A percentile compares a stretch with the other conserved stretches of the same genome.
These are phyloP conservation scores for Scortechinia acanthostroma DNA, from an alignment of 2,329 filamentous ascomycete species.

Conservation along the genomic window DNA sequence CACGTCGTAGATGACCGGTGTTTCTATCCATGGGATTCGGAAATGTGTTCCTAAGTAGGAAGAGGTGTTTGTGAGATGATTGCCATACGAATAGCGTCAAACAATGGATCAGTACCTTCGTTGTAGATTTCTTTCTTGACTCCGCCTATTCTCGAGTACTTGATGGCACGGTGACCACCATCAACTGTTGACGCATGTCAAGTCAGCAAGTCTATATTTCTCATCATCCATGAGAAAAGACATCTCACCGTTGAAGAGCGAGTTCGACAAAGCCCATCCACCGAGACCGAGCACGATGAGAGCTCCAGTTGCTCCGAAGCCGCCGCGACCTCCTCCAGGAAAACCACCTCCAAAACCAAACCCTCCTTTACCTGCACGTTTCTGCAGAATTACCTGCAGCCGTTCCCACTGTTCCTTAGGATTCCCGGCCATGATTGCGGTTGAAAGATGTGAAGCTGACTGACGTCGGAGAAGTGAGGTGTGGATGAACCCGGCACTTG, in stretches of 20 bases:
- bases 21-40: slow-evolving; percentile 93
- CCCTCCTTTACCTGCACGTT: neutral
- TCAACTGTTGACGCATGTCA: too few species aligned
- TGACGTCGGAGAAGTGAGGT: neutral
- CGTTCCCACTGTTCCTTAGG: neutral
- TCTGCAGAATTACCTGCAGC: neutral
- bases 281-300: slow-evolving; percentile 29
- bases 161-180: slow-evolving; percentile 97
- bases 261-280: slow-evolving; percentile 44
- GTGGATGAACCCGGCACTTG: neutral
- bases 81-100: slow-evolving; percentile 6
- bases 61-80: neutral
- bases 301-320: neutral
- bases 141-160: slow-evolving; percentile 87
- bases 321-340: neutral
- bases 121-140: slow-evolving; percentile 92
- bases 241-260: slow-evolving; percentile 47
- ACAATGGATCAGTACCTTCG: slow-evolving; percentile 63
- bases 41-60: slow-evolving; percentile 73
- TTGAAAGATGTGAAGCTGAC: neutral
- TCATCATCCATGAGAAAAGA: too few species aligned
- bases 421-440: neutral
- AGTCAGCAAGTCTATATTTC: too few species aligned
- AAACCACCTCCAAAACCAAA: neutral
- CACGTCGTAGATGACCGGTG: slow-evolving; percentile 92